These are phyloP conservation scores for Sclerotinia subarctica DNA, from an alignment of 2,329 filamentous ascomycete genomes.

Conservation along the genomic window DNA sequence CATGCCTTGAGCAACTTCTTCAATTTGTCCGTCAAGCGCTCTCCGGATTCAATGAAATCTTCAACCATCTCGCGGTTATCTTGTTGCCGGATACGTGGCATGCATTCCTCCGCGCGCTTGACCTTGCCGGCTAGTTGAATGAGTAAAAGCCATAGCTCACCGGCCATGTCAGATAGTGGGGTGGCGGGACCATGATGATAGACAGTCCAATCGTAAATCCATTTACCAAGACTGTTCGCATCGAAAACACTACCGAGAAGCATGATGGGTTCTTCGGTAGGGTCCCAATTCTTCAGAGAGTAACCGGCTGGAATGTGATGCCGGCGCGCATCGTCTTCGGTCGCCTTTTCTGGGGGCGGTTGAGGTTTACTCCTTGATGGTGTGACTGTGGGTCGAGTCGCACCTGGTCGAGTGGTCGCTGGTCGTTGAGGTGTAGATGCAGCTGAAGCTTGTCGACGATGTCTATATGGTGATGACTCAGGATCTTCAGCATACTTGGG, in stretches of 20 bases:
- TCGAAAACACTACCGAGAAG: slow-evolving; percentile 95
- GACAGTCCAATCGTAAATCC: slow-evolving; percentile 99
- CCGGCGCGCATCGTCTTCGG: slow-evolving; percentile 56
- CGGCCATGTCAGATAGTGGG: slow-evolving; percentile 85
- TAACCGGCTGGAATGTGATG: slow-evolving; percentile 84
- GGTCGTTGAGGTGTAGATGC: slow-evolving; percentile 37
- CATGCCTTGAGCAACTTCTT: slow-evolving; percentile 84
- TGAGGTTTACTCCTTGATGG: slow-evolving; percentile 39
- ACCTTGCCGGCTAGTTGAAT: slow-evolving; percentile 94
- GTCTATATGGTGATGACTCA: slow-evolving; percentile 29
- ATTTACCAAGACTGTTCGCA: slow-evolving; percentile 94
- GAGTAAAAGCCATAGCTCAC: slow-evolving; percentile 90
- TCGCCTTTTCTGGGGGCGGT: slow-evolving; percentile 48
- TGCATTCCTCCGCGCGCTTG: slow-evolving; percentile 80
- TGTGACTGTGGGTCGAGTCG: slow-evolving; percentile 30
- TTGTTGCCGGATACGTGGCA: slow-evolving; percentile 65
- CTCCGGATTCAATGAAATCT: slow-evolving; percentile 86
- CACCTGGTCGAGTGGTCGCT: slow-evolving; percentile 21
- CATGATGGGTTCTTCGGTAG: slow-evolving; percentile 87
- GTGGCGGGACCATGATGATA: slow-evolving; percentile 79
- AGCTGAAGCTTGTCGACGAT: slow-evolving; percentile 33
- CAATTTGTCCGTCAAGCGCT: slow-evolving; percentile 81
- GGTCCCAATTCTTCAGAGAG: slow-evolving; percentile 98
- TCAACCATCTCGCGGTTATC: slow-evolving; percentile 79
- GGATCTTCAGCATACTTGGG: slow-evolving; percentile 35